Percentiles rank a stretch among this genome's conserved stretches.
Conservation (phyloP, 2,329 filamentous ascomycete genomes). For the Calonectria pauciramosa region DNA sequence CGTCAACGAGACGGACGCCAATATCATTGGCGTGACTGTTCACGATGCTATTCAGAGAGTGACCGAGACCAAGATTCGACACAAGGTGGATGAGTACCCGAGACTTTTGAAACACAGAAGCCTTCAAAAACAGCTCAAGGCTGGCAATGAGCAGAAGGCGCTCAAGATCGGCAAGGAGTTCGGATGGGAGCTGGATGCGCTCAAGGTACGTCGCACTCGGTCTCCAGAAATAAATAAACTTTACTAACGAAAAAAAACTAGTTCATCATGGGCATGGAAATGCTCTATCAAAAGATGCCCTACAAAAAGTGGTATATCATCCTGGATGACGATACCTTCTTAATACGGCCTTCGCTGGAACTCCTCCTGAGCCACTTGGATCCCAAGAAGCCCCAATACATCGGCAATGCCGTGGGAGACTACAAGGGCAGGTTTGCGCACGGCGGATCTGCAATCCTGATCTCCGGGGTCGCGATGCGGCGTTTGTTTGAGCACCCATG, state of each 20-base stretch:
- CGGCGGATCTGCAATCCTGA: constrained; percentile 67
- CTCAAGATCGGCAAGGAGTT: constrained; percentile 53
- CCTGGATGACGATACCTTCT: constrained; percentile 70
- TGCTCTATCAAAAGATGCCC: constrained; percentile 63
- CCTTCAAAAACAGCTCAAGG: constrained; percentile 54
- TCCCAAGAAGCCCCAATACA: constrained; percentile 60
- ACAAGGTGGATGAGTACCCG: constrained; percentile 45
- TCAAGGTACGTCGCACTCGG: constrained; percentile 57
- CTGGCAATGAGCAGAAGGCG: constrained; percentile 55
- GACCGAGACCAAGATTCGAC: constrained; percentile 48
- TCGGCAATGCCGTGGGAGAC: constrained; percentile 71
- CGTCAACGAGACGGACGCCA: constrained; percentile 49
- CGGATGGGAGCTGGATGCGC: constrained; percentile 65
- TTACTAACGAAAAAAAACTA: constrained; percentile 41
- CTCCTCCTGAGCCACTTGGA: constrained; percentile 65
- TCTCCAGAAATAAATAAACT: background rate
- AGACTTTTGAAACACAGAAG: constrained; percentile 57
- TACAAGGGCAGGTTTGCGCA: constrained; percentile 69
- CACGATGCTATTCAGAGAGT: constrained; percentile 58
- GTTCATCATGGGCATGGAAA: constrained; percentile 69
- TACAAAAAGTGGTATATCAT: constrained; percentile 72
- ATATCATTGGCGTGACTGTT: constrained; percentile 51
- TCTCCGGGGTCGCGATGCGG: constrained; percentile 66
- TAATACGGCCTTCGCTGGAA: constrained; percentile 63
- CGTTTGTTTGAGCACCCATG: constrained; percentile 59